A percentile compares a stretch with the other conserved stretches of the same genome.
Evolutionary conservation across 202 grass and related monocot genomes (phyloP).

Genomic region (Musa balbisiana): DNA sequence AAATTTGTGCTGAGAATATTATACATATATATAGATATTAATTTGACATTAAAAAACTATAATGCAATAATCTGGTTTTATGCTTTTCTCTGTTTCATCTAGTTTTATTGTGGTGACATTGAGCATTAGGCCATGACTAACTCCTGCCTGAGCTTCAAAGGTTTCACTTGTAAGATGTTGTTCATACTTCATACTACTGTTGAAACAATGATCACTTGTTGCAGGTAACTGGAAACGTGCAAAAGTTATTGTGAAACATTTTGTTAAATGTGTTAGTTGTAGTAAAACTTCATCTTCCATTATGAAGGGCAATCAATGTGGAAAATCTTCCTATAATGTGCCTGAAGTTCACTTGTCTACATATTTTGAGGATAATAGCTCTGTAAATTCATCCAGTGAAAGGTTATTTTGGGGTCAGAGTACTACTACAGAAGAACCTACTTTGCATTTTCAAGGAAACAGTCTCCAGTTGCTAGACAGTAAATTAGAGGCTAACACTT

Average conservation of each 20-base stretch:
- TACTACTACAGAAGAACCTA: conserved; percentile 35
- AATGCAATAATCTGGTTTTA: background rate
- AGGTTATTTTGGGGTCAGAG: conserved; percentile 65
- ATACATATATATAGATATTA: no score
- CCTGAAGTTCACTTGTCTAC: conserved; percentile 54
- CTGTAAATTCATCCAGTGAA: conserved; percentile 42
- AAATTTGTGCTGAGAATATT: no score
- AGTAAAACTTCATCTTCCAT: conserved; percentile 20
- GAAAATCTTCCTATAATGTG: conserved; percentile 33
- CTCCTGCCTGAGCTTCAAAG: background rate
- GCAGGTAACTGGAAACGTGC: conserved; percentile 81
- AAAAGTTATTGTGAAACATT: conserved; percentile 57
- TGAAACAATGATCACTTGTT: background rate
- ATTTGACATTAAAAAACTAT: no score
- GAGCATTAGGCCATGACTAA: background rate
- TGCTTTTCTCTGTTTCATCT: background rate
- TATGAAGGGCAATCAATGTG: conserved; percentile 35
- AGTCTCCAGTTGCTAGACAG: conserved; percentile 32
- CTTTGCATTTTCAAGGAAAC: conserved; percentile 42
- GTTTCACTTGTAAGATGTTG: background rate
- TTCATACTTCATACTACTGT: background rate
- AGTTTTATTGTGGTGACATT: background rate
- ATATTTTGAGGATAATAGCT: conserved; percentile 39
- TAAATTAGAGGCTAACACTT: conserved; percentile 28
- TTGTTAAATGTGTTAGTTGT: conserved; percentile 52